Evolutionary conservation across 805 yeast species (phyloP).

Genomic region (Metschnikowia orientalis): DNA sequence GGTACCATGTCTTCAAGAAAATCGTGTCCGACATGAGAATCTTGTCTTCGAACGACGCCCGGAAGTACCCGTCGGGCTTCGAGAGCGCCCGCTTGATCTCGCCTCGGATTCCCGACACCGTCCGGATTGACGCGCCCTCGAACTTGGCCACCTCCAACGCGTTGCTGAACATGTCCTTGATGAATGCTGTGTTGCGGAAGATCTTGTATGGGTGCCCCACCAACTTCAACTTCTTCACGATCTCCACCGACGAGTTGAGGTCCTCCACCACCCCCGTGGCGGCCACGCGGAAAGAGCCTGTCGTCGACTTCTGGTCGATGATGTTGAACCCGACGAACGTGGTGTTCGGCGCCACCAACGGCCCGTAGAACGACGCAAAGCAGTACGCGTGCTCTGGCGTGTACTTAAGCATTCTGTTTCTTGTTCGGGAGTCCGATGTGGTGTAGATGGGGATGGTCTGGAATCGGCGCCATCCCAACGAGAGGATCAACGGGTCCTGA

Average conservation of each 20-base stretch:
- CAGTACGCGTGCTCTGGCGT: slow-evolving; percentile 98
- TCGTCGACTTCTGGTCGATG: slow-evolving; percentile 77
- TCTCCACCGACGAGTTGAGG: slow-evolving; percentile 83
- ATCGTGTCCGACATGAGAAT: slow-evolving; percentile 85
- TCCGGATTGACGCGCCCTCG: slow-evolving; percentile 95
- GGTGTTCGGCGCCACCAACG: slow-evolving; percentile 94
- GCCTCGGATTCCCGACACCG: slow-evolving; percentile 96
- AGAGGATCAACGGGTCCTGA: slow-evolving; percentile 89
- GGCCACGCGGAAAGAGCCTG: slow-evolving; percentile 88
- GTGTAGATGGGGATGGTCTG: slow-evolving; percentile 95
- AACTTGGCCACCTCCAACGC: slow-evolving; percentile 94
- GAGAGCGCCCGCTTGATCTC: slow-evolving; percentile 93
- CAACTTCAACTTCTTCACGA: slow-evolving; percentile 90
- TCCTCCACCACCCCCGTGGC: slow-evolving; percentile 97
- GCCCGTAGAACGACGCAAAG: slow-evolving; percentile 94
- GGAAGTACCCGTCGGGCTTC: slow-evolving; percentile 89
- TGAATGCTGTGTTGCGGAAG: slow-evolving; percentile 93
- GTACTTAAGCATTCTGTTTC: slow-evolving; percentile 96
- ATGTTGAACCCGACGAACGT: slow-evolving; percentile 94
- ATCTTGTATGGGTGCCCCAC: slow-evolving; percentile 94
- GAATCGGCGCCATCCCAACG: slow-evolving; percentile 97
- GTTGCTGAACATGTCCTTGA: slow-evolving; percentile 92
- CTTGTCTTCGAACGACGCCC: slow-evolving; percentile 97
- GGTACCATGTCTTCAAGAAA: slow-evolving; percentile 94
- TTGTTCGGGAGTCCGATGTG: slow-evolving; percentile 93